Conservation (phyloP, 176 grass and related monocot genomes). For the Carex scoparia region DNA sequence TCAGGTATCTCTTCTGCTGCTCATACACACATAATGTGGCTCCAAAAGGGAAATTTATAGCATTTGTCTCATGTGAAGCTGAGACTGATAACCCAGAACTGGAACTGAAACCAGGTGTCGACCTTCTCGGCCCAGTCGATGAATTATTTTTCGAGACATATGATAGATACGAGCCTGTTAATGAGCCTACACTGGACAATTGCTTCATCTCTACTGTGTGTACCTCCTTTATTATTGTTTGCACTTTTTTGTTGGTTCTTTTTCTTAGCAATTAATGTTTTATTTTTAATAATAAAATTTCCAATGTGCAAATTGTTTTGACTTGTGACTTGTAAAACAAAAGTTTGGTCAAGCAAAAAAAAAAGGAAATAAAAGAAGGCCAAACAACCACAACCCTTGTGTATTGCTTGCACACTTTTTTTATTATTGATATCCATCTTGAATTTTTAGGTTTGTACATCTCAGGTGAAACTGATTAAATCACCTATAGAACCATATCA, state of each 20-base stretch:
- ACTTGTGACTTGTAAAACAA: no score
- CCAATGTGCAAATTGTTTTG: not conserved
- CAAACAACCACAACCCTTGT: not conserved
- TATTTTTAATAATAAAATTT: not conserved
- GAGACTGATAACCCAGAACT: constrained; percentile 62
- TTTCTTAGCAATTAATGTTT: not conserved
- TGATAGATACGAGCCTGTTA: constrained; percentile 69
- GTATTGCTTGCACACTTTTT: not conserved
- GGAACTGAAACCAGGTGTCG: constrained; percentile 74
- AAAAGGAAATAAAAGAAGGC: no score
- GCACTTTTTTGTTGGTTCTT: not conserved
- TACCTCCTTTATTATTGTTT: not conserved
- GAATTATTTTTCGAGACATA: constrained; percentile 82
- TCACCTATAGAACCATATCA: not conserved
- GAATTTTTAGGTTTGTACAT: not conserved
- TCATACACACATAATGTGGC: constrained; percentile 92
- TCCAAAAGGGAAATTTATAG: constrained; percentile 84
- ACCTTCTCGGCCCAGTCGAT: constrained; percentile 73
- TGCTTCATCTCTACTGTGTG: constrained; percentile 88
- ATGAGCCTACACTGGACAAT: constrained; percentile 62
- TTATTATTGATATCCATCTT: not conserved
- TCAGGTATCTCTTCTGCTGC: constrained; percentile 92
- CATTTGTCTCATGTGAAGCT: constrained; percentile 89
- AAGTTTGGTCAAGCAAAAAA: not conserved
- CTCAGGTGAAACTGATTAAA: not conserved